Conservation (phyloP, 2,329 filamentous ascomycete species). For the Ploettnerulaceae sp. region DNA sequence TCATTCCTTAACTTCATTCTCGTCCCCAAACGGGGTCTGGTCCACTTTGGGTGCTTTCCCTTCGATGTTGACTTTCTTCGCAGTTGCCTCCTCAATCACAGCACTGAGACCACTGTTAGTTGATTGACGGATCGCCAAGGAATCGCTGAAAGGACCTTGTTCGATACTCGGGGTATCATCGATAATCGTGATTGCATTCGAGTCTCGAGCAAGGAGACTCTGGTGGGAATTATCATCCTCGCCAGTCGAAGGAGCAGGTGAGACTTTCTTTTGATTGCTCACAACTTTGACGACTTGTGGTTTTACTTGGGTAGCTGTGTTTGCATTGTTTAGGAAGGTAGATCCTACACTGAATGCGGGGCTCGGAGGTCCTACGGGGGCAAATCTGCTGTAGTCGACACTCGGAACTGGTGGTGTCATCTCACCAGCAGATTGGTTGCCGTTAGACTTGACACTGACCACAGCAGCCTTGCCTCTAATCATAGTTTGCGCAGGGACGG, state of each 20-base stretch:
- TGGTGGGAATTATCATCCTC: conserved; percentile 19
- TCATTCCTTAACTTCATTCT: conserved; percentile 49
- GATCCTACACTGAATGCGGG: conserved; percentile 62
- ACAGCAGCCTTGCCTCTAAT: conserved; percentile 86
- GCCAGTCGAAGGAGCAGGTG: neutral
- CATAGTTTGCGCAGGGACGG: conserved; percentile 74
- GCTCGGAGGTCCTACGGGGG: conserved; percentile 45
- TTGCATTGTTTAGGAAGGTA: conserved; percentile 62
- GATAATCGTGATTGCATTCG: conserved; percentile 44
- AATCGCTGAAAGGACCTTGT: conserved; percentile 57
- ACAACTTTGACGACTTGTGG: conserved; percentile 58
- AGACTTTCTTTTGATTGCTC: conserved; percentile 44
- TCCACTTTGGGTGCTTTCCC: conserved; percentile 32
- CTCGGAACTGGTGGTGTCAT: conserved; percentile 66
- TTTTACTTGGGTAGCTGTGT: conserved; percentile 50
- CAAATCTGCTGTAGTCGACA: conserved; percentile 62
- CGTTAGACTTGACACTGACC: conserved; percentile 79
- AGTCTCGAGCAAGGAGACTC: conserved; percentile 35
- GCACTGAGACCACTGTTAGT: conserved; percentile 48
- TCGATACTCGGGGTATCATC: conserved; percentile 47
- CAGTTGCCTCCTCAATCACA: conserved; percentile 50
- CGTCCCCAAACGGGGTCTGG: conserved; percentile 52
- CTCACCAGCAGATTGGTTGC: conserved; percentile 48
- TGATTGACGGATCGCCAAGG: conserved; percentile 37
- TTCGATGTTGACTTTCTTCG: conserved; percentile 1